Evolutionary conservation across 2,329 filamentous ascomycete species (phyloP).

Genomic region (Thielaviopsis populi): DNA sequence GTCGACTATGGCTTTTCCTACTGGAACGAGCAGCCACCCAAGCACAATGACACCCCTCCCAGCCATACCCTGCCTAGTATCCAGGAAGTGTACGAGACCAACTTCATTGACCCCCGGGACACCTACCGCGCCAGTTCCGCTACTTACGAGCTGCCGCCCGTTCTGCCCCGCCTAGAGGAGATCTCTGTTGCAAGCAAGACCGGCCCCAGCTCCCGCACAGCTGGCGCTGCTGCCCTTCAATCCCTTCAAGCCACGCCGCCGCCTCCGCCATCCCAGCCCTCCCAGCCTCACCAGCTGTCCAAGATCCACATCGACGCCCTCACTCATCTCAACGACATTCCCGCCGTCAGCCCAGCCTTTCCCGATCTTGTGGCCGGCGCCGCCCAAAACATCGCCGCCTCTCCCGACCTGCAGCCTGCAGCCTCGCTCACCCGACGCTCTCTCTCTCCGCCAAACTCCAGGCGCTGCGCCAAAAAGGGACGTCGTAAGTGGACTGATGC

Average conservation of each 20-base stretch:
- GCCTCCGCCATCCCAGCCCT: not conserved
- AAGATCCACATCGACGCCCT: conserved; percentile 14
- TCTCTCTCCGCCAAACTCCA: conserved; percentile 19
- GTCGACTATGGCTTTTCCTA: not conserved
- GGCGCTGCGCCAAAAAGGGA: conserved; percentile 41
- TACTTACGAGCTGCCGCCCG: conserved; percentile 8
- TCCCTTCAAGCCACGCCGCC: not conserved
- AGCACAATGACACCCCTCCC: conserved; percentile 1
- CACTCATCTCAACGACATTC: conserved; percentile 22
- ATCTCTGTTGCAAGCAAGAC: not conserved
- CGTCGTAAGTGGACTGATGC: conserved; percentile 50
- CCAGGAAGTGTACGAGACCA: conserved; percentile 8
- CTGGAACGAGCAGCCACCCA: conserved; percentile 8
- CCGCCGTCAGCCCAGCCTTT: conserved; percentile 20
- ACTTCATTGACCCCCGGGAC: conserved; percentile 11
- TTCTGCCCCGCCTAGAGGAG: conserved; percentile 8
- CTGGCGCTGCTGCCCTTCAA: not conserved
- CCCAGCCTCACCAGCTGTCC: not conserved
- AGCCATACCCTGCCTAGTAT: conserved; percentile 11
- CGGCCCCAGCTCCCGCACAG: not conserved
- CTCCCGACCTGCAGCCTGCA: not conserved
- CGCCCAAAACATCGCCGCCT: not conserved
- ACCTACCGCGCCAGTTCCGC: conserved; percentile 1
- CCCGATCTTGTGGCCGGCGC: not conserved
- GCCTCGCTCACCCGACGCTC: not conserved